Conservation (phyloP, 2,329 filamentous ascomycete genomes). For the Stachybotrys chlorohalonatus region DNA sequence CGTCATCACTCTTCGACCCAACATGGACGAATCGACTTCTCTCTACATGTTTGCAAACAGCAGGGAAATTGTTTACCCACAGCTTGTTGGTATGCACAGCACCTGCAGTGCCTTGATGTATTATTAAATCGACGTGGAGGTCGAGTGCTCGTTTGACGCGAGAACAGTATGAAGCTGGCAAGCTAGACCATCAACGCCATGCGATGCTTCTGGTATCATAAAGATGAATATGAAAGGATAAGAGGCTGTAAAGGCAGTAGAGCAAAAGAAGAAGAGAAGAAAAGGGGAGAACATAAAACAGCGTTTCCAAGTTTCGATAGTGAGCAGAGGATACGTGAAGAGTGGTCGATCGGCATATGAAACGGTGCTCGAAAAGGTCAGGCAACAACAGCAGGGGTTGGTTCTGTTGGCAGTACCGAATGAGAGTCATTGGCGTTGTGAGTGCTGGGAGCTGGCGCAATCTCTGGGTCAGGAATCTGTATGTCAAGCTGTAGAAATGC, state of each 20-base stretch:
- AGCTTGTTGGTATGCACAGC: too few relatives aligned
- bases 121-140: too few relatives aligned
- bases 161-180: background rate
- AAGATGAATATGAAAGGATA: slow-evolving; percentile 2
- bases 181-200: slow-evolving; percentile 10
- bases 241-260: background rate
- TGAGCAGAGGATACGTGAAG: slow-evolving; percentile 4
- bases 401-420: slow-evolving; percentile 23
- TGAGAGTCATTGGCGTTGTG: slow-evolving; percentile 26
- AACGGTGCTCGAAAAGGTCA: slow-evolving; percentile 5
- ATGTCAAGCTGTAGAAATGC: slow-evolving; percentile 56
- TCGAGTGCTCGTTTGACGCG: background rate
- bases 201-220: slow-evolving; percentile 21
- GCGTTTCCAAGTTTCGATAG: background rate
- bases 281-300: background rate
- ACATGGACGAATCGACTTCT: too few relatives aligned
- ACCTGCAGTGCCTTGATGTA: too few relatives aligned
- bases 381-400: slow-evolving; percentile 12
- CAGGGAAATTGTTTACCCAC: too few relatives aligned
- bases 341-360: slow-evolving; percentile 4
- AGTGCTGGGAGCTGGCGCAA: slow-evolving; percentile 44
- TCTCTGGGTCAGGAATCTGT: slow-evolving; percentile 70
- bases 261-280: slow-evolving; percentile 7
- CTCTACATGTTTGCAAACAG: too few relatives aligned
- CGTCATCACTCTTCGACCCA: too few relatives aligned